Conservation (phyloP, 2,329 filamentous ascomycete genomes). For the Monilinia laxa region DNA sequence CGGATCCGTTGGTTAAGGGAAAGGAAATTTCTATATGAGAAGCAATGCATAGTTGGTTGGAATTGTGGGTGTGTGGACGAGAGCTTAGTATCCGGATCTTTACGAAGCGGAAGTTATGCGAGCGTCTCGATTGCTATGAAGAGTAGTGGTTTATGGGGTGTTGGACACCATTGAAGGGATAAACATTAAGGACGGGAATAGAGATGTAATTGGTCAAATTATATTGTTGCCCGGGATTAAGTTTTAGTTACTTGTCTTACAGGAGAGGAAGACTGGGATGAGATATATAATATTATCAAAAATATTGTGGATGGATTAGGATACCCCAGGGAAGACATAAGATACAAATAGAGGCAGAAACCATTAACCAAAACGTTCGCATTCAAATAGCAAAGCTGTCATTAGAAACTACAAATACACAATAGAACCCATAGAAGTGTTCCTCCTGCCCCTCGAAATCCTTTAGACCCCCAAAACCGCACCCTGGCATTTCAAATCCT, state of each 20-base stretch:
- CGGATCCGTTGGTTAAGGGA: not conserved
- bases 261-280: not conserved
- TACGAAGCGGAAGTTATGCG: not conserved
- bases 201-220: not conserved
- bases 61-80: no score
- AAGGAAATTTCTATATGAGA: not conserved
- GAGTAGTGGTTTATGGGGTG: no score
- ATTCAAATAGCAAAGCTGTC: not conserved
- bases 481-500: not conserved
- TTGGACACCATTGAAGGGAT: no score
- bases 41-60: not conserved
- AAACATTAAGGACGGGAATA: no score
- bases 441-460: not conserved
- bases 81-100: not conserved
- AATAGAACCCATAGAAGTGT: not conserved
- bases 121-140: not conserved
- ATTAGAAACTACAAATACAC: conserved; percentile 15
- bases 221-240: not conserved
- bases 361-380: not conserved
- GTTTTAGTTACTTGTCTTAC: not conserved
- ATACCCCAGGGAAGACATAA: not conserved
- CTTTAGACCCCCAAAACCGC: not conserved
- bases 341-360: not conserved
- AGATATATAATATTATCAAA: not conserved
- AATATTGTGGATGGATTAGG: not conserved